Evolutionary conservation across 345 rosid genomes (phyloP).

Genomic region (Ceriops decandra): DNA sequence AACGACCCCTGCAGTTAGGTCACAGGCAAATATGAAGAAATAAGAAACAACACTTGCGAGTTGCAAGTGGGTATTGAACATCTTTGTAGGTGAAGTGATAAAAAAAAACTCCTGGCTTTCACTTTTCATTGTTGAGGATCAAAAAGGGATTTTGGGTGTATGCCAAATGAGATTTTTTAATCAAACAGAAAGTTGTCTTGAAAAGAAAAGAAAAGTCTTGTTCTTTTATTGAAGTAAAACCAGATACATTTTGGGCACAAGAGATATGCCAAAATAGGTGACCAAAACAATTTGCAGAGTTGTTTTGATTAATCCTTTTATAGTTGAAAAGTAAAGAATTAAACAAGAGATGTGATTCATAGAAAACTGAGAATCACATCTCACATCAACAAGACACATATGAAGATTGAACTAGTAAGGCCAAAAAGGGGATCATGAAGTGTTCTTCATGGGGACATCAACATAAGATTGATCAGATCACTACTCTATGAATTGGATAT

Average conservation of each 20-base stretch:
- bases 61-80: constrained; percentile 11
- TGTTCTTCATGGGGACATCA: too few species aligned
- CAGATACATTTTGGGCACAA: too few species aligned
- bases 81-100: neutral
- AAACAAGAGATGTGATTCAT: constrained; percentile 6
- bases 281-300: too few species aligned
- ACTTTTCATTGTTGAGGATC: constrained; percentile 10
- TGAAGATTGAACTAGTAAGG: too few species aligned
- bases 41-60: constrained; percentile 10
- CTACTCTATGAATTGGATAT: too few species aligned
- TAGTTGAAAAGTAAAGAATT: neutral
- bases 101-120: neutral
- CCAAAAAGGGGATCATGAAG: too few species aligned
- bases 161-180: neutral
- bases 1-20: constrained; percentile 16
- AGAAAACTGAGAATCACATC: neutral
- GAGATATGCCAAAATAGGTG: too few species aligned
- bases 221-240: too few species aligned
- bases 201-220: neutral
- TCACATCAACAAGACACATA: neutral
- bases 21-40: constrained; percentile 26
- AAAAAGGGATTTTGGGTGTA: neutral
- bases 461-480: too few species aligned
- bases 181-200: neutral
- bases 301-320: neutral